These are phyloP conservation scores for Crithidia fasciculata DNA, from an alignment of 208 protist genomes.

Conservation along the genomic window DNA sequence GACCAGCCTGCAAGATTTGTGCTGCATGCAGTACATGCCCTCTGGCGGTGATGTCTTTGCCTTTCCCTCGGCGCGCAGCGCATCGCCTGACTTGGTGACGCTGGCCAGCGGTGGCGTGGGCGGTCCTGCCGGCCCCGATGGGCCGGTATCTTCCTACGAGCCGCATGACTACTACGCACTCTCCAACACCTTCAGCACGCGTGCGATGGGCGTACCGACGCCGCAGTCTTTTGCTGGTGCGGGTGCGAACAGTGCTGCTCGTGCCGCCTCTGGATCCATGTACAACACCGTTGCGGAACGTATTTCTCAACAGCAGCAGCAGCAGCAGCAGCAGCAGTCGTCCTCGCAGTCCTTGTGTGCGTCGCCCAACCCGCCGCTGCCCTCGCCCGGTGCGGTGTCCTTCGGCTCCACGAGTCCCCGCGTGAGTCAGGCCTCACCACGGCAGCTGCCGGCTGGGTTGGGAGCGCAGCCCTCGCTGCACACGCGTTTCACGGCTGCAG, in stretches of 20 bases:
- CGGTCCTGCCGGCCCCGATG: neutral
- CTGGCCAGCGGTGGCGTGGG: neutral
- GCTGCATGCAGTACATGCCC: constrained; percentile 3
- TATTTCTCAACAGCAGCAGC: neutral
- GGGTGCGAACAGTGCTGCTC: neutral
- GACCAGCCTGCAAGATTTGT: constrained; percentile 14
- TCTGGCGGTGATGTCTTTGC: constrained; percentile 12
- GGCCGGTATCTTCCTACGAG: constrained; percentile 1
- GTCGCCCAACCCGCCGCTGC: too few relatives aligned
- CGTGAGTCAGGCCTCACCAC: too few relatives aligned
- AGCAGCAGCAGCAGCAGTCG: constrained; percentile 4
- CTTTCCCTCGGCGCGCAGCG: neutral
- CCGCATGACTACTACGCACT: constrained; percentile 14
- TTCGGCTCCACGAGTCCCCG: too few relatives aligned
- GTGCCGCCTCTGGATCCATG: too few relatives aligned
- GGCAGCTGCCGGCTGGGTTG: too few relatives aligned
- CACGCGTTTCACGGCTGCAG: too few relatives aligned
- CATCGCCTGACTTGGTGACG: constrained; percentile 1
- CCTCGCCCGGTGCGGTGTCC: too few relatives aligned
- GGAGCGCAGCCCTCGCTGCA: too few relatives aligned
- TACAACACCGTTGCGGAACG: too few relatives aligned
- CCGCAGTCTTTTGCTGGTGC: neutral
- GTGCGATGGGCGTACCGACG: neutral
- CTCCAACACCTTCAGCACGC: constrained; percentile 4
- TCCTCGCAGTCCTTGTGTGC: too few relatives aligned